These are phyloP conservation scores for Marchantia paleacea DNA, from an alignment of 225 moss, liverwort and hornwort genomes.

Conservation along the genomic window DNA sequence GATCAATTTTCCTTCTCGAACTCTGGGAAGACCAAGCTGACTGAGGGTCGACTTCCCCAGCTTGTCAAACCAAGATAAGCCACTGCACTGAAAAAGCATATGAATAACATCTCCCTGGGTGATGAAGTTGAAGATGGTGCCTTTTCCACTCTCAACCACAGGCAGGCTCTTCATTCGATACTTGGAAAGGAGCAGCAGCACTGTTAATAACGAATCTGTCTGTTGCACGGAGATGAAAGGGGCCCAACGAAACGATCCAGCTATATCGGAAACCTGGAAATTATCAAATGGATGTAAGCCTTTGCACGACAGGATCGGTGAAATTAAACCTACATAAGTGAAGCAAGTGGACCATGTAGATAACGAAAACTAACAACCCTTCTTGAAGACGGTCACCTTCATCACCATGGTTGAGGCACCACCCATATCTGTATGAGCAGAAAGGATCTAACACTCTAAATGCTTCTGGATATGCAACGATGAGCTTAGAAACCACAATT, in stretches of 20 bases:
- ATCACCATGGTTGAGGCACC: neutral
- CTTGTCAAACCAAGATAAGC: constrained; percentile 27
- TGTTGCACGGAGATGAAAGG: constrained; percentile 67
- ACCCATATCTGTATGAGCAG: too few relatives aligned
- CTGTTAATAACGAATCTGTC: constrained; percentile 64
- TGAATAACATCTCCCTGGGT: constrained; percentile 50
- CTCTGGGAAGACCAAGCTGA: constrained; percentile 19
- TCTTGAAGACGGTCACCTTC: neutral
- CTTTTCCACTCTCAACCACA: constrained; percentile 52
- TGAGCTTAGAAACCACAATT: too few relatives aligned
- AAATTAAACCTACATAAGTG: neutral
- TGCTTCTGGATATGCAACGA: too few relatives aligned
- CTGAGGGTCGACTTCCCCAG: constrained; percentile 17
- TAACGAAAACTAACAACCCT: neutral
- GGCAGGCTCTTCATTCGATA: constrained; percentile 72
- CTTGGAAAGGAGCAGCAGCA: constrained; percentile 70
- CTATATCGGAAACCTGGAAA: constrained; percentile 63
- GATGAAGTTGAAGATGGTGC: constrained; percentile 55
- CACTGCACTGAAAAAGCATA: constrained; percentile 29
- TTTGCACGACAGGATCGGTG: neutral
- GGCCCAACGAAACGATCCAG: constrained; percentile 79
- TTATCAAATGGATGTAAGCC: neutral
- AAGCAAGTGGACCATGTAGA: neutral
- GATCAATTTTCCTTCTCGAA: neutral
- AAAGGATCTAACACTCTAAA: too few relatives aligned